Base-by-base conservation (phyloP, 805 yeast genomes). In the Candida khao-thaluensis region DNA sequence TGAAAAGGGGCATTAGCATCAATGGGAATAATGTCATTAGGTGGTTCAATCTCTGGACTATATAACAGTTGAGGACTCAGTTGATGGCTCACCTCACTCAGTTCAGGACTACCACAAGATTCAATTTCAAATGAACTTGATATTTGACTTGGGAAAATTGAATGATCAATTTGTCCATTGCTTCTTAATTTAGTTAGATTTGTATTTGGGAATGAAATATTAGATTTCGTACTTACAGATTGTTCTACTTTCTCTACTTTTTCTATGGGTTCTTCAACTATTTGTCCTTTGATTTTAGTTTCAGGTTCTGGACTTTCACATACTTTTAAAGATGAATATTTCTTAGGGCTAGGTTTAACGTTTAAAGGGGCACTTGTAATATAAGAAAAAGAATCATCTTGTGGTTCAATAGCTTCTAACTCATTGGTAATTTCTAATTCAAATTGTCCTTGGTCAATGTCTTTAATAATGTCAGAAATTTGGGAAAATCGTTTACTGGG, bases 81-180 rank as follows among this genome's bases (percentile, higher is more conserved):
- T 11, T 25, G 15, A 7, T 5, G 15, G 23, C 41, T 37, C n/a
- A n/a, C n/a, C n/a, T n/a, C n/a, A n/a, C n/a, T 6, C 28, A 25
- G 28, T 11, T 25, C 12, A 7, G 15, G 15, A 25, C 41, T 37
- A 3, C 20, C 41, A 20, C 26, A 24, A 3, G 35, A 31, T 24
- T 41, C 47, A 5, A 42, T 37, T 37, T 47, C 48, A 27, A 42
- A 37, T 14, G 39, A 41, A 17, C 32, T 29, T 17, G 21, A 17
- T 10, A 20, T 14, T 21, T 31, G 30, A 18, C 21, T 12, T 2
- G 40, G 40, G 12, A 37, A 37, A 5, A 10, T 18, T 7, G 30
- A 22, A 11, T 11, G 7, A 8, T 31, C 37, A 15, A 30, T 16
- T 31, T 17, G 11, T 10, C 36, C 37, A 32, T 31, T 38, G 17